These are phyloP conservation scores for Scutellaria minor DNA, from an alignment of 257 asterid genomes.

Conservation along the genomic window DNA sequence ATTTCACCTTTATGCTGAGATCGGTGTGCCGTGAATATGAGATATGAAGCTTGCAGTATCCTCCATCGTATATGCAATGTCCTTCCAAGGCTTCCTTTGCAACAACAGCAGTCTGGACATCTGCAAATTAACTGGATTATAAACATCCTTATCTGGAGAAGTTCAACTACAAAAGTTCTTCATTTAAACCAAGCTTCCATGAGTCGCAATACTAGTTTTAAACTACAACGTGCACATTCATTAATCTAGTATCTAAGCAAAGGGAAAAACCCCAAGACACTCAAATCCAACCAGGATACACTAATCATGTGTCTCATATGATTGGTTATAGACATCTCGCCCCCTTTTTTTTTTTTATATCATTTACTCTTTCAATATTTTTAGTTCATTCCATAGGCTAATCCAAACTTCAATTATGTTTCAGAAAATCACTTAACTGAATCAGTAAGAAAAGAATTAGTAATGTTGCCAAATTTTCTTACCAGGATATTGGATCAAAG, in stretches of 20 bases:
- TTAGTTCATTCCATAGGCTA: background rate
- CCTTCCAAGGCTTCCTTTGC: constrained; percentile 99
- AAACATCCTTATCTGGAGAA: constrained; percentile 6
- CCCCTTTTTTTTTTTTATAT: background rate
- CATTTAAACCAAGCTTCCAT: background rate
- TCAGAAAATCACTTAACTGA: background rate
- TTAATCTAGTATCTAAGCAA: background rate
- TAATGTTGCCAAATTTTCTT: constrained; percentile 31
- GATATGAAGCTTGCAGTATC: constrained; percentile 96
- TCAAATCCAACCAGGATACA: background rate
- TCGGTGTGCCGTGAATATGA: constrained; percentile 96
- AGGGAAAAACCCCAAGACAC: constrained; percentile 9
- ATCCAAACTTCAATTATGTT: background rate
- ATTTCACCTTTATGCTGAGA: constrained; percentile 89
- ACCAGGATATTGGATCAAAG: constrained; percentile 91
- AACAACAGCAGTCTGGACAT: constrained; percentile 90
- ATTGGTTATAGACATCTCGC: background rate
- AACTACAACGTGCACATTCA: background rate
- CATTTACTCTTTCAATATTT: background rate
- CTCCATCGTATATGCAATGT: constrained; percentile 97
- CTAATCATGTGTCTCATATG: background rate
- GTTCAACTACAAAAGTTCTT: background rate
- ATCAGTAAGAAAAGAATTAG: constrained; percentile 18
- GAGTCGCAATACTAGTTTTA: background rate
- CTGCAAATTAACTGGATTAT: constrained; percentile 52